Percentiles rank a stretch among this genome's conserved stretches.
phyloP scores from a whole-genome alignment of 345 rosid species.

The Pelargonium nanum region DNA sequence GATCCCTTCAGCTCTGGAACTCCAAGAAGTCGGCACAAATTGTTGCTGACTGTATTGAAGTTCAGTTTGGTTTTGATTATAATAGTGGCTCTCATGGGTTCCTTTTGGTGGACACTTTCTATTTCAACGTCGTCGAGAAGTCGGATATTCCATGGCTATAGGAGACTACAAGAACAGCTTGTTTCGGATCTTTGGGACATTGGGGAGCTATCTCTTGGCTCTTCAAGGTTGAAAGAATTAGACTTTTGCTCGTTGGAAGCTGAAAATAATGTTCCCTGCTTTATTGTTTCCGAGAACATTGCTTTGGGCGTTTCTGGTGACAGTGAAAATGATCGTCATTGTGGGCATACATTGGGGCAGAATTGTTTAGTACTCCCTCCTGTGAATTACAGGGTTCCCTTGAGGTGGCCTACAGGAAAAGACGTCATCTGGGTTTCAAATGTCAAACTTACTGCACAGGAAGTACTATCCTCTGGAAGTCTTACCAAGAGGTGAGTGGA shows the following conservation, averaged over 20 bases:
- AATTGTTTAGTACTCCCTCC: slow-evolving; percentile 77
- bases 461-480: slow-evolving; percentile 93
- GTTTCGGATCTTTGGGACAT: slow-evolving; percentile 83
- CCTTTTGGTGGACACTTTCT: slow-evolving; percentile 90
- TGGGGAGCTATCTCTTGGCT: slow-evolving; percentile 77
- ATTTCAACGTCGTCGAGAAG: slow-evolving; percentile 64
- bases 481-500: slow-evolving; percentile 68
- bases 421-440: slow-evolving; percentile 86
- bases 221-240: slow-evolving; percentile 57
- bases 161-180: slow-evolving; percentile 80
- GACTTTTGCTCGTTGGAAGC: slow-evolving; percentile 61
- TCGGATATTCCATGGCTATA: slow-evolving; percentile 64
- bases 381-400: slow-evolving; percentile 64
- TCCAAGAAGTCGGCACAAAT: slow-evolving; percentile 54
- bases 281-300: slow-evolving; percentile 52
- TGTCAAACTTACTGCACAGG: slow-evolving; percentile 82
- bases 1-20: slow-evolving; percentile 38
- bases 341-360: slow-evolving; percentile 40
- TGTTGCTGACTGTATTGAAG: slow-evolving; percentile 49
- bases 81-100: slow-evolving; percentile 57
- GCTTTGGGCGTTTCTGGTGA: slow-evolving; percentile 43
- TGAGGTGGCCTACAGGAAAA: slow-evolving; percentile 94
- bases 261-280: slow-evolving; percentile 85
- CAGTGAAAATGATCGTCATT: slow-evolving; percentile 51
- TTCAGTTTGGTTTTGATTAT: slow-evolving; percentile 62